Conservation (phyloP, 1,284 basidiomycete genomes). For the Sanghuangporus baumii region DNA sequence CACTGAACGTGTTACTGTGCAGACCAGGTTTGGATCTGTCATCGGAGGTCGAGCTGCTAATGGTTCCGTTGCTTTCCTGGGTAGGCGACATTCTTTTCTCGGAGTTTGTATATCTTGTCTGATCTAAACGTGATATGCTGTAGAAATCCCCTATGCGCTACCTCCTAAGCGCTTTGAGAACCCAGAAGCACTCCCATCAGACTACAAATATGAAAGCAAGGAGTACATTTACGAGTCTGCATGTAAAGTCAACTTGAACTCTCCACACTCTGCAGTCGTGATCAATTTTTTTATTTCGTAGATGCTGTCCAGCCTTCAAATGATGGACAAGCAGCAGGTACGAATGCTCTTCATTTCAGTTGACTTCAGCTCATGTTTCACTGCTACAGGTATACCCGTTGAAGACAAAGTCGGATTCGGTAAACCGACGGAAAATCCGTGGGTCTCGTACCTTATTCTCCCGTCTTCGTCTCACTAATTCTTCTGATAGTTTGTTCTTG, state of each 20-base stretch:
- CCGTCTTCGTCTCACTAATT: background rate
- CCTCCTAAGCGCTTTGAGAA: slow-evolving; percentile 60
- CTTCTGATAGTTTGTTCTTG: slow-evolving; percentile 47
- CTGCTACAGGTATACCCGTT: slow-evolving; percentile 34
- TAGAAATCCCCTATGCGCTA: slow-evolving; percentile 71
- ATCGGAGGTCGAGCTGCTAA: slow-evolving; percentile 54
- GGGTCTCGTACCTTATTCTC: slow-evolving; percentile 18
- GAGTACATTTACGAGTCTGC: slow-evolving; percentile 57
- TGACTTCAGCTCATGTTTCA: background rate
- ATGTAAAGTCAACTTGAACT: slow-evolving; percentile 35
- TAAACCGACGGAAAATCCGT: slow-evolving; percentile 67
- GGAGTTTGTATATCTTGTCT: background rate
- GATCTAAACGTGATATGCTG: background rate
- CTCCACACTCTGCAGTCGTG: background rate
- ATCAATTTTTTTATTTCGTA: slow-evolving; percentile 23
- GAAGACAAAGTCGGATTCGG: slow-evolving; percentile 60
- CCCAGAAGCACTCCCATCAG: slow-evolving; percentile 47
- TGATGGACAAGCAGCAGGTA: slow-evolving; percentile 56
- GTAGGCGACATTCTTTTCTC: slow-evolving; percentile 30
- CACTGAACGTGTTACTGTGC: slow-evolving; percentile 37
- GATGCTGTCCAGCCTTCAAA: slow-evolving; percentile 57
- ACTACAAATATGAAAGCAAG: slow-evolving; percentile 47
- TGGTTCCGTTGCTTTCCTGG: slow-evolving; percentile 57
- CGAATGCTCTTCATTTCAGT: background rate
- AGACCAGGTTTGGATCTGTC: slow-evolving; percentile 50